Percentiles rank a stretch among this genome's conserved stretches.
Conservation (phyloP, 78 protist genomes). For the Corallochytrium limacisporum region DNA sequence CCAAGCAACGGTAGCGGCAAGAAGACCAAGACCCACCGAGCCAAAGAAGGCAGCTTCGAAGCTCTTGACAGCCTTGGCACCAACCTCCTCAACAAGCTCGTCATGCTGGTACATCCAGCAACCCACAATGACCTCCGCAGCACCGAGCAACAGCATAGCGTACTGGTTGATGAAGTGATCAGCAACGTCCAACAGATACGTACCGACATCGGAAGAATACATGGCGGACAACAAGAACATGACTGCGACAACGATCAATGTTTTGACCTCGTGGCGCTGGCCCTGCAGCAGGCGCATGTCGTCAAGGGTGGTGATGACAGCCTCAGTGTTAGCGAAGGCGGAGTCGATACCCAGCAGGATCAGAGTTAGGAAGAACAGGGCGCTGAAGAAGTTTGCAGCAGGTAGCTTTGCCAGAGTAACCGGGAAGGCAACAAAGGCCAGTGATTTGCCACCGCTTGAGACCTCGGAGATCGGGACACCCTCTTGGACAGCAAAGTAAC, state of each 20-base stretch:
- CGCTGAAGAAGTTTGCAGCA: not conserved
- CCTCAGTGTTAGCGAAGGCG: too few relatives aligned
- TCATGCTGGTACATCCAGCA: too few relatives aligned
- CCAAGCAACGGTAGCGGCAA: too few relatives aligned
- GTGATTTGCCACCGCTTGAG: not conserved
- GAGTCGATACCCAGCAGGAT: too few relatives aligned
- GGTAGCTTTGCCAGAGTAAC: not conserved
- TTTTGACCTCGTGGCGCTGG: not conserved
- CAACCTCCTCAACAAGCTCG: too few relatives aligned
- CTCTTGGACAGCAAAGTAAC: too few relatives aligned
- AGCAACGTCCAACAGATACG: not conserved
- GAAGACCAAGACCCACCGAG: too few relatives aligned
- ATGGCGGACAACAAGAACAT: too few relatives aligned
- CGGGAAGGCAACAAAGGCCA: not conserved
- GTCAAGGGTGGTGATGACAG: not conserved
- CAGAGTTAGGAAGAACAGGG: not conserved
- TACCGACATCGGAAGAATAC: too few relatives aligned
- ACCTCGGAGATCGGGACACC: not conserved
- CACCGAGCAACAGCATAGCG: not conserved
- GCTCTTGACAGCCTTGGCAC: too few relatives aligned
- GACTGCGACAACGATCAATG: not conserved
- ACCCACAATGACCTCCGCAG: not conserved
- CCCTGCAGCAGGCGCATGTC: not conserved
- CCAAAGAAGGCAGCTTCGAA: too few relatives aligned
- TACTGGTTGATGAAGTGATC: not conserved